phyloP scores from a whole-genome alignment of 768 basidiomycete genomes.

The Lactarius vividus region DNA sequence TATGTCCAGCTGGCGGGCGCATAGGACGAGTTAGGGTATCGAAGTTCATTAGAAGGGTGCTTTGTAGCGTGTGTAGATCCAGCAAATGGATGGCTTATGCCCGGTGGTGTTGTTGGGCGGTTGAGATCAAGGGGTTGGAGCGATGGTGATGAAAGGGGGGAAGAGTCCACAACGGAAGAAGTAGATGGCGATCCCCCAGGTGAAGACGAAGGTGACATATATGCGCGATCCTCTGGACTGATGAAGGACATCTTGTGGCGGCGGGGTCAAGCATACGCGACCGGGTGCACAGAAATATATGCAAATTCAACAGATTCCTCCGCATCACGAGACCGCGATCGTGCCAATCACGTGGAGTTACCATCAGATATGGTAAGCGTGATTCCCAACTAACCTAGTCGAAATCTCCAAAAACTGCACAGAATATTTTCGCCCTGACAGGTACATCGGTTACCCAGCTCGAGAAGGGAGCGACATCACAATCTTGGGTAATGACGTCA shows the following conservation, averaged over 20 bases:
- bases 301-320: background rate
- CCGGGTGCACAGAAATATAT: background rate
- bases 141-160: slow-evolving; percentile 20
- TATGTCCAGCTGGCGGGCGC: slow-evolving; percentile 18
- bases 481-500: background rate
- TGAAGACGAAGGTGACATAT: slow-evolving; percentile 25
- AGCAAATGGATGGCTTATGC: slow-evolving; percentile 18
- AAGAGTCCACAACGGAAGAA: slow-evolving; percentile 19
- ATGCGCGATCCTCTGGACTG: slow-evolving; percentile 24
- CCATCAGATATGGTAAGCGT: too few species aligned
- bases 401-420: background rate
- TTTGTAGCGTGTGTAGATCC: slow-evolving; percentile 20
- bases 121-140: slow-evolving; percentile 20
- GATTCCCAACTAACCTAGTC: background rate
- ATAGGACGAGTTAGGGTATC: slow-evolving; percentile 20
- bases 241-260: slow-evolving; percentile 15
- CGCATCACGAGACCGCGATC: slow-evolving; percentile 19
- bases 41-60: slow-evolving; percentile 23
- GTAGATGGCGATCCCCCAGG: slow-evolving; percentile 18
- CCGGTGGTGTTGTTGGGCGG: slow-evolving; percentile 12
- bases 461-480: too few species aligned
- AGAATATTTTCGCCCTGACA: too few species aligned
- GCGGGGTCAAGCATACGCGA: background rate
- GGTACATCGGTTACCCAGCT: too few species aligned
- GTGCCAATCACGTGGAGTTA: slow-evolving; percentile 11